A percentile compares a stretch with the other conserved stretches of the same genome.
Conservation (phyloP, 1,139 yeast genomes). For the Yamadazyma mexicana region DNA sequence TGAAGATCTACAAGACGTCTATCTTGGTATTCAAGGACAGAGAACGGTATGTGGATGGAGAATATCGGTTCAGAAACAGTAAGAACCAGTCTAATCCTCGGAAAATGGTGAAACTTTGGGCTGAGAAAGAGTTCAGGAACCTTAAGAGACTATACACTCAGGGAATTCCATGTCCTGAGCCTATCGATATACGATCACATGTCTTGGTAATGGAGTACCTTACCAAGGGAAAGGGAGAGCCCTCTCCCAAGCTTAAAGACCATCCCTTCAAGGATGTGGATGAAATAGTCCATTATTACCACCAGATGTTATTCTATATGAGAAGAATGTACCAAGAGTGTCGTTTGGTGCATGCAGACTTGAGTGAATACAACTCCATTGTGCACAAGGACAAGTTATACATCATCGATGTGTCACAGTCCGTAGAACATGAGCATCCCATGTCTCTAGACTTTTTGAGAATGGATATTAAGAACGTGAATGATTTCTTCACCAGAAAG, state of each 20-base stretch:
- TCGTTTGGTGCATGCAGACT: constrained; percentile 92
- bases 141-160: constrained; percentile 73
- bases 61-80: constrained; percentile 82
- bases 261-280: constrained; percentile 66
- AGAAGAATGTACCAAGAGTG: constrained; percentile 85
- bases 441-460: constrained; percentile 91
- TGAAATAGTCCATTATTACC: constrained; percentile 67
- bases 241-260: constrained; percentile 86
- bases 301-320: constrained; percentile 80
- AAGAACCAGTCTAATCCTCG: constrained; percentile 90
- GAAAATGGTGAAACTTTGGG: constrained; percentile 98
- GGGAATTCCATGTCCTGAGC: constrained; percentile 92
- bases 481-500: constrained; percentile 73
- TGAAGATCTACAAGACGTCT: constrained; percentile 93
- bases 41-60: constrained; percentile 95
- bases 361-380: constrained; percentile 91
- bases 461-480: constrained; percentile 96
- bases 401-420: constrained; percentile 95
- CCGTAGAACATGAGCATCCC: constrained; percentile 98
- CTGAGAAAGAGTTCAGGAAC: constrained; percentile 94
- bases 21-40: constrained; percentile 94
- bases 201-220: constrained; percentile 94
- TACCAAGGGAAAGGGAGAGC: constrained; percentile 74
- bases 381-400: constrained; percentile 79
- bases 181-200: constrained; percentile 82